Evolutionary conservation across 83 land plant genomes (phyloP), one percentile per base, ranked within the genome.

Genomic region (Diphasiastrum complanatum): DNA sequence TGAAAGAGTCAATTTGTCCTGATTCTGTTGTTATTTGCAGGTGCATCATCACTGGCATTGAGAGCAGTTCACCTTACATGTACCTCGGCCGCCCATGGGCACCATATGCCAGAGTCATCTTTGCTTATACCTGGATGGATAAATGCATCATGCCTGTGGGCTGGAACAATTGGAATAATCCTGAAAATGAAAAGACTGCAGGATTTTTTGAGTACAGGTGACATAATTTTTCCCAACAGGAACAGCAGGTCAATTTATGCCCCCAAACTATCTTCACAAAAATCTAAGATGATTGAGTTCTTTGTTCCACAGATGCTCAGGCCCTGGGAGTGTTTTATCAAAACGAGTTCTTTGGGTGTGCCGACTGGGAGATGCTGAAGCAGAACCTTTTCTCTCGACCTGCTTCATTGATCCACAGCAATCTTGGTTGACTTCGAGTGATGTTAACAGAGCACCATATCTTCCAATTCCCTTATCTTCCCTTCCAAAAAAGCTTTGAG

Each of bases 61-160:
- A 96, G 19, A 45, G 28, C 1, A 69, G 68, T 3, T 27, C 66
- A 25, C 67, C 82, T 25, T 87, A 88, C 64, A 34, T 71, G 61
- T 52, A 78, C 73, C 81, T 92, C 33, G 98, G 98, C 33, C 83
- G 98, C 8, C 98, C 98, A 40, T 92, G 98, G 98, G 91, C 85
- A 55, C 98, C 91, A 11, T 81, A 76, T 70, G 88, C 78, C 37
- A 77, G 98, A 61, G 98, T 88, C 32, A 78, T 88, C 10, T 92
- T 77, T 78, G 87, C 86, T 12, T 78, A 76, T 73, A 85, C 87
- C 22, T 79, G 75, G 54, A 85, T 92, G 86, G 98, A 92, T 64
- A 59, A 45, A 0, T 88, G 98, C 51, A 76, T 92, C 51, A 79
- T 59, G 65, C 85, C 79, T 1, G 85, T 20, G 18, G 98, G 98